Evolutionary conservation across 768 basidiomycete species (phyloP), one percentile per base, ranked within the genome.

Genomic region (Albatrellus ellisii): DNA sequence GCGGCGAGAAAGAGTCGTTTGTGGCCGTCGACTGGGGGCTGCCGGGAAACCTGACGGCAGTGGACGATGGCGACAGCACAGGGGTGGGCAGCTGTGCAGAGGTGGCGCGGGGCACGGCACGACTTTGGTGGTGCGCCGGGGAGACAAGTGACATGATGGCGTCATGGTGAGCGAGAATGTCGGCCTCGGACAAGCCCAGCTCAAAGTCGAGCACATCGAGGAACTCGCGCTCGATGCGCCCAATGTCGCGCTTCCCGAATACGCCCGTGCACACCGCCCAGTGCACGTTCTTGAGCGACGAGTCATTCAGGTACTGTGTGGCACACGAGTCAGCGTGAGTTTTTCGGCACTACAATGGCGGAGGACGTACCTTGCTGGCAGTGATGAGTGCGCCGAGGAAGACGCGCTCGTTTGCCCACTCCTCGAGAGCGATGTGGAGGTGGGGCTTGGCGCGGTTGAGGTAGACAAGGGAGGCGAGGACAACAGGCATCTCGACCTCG

Each of bases 351-450:
- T 25, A 39, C 41, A 50, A 46, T 61, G 56, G 49, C 40, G 36
- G 4, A 40, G 27, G 21, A 53, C 32, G 52, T 56, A 83, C 80
- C 69, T 91, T 92, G 62, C 80, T 80, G 6, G 89, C 88, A 36
- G 75, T 67, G 60, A 92, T 90, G 49, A 91, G 61, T n/a, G 87
- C 78, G 39, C 89, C 89, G 32, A 92, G 73, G 62, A 92, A 91
- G 24, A 92, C 88, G 31, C 89, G 77, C 61, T 91, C 87, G 37
- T 84, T 69, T 11, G 88, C 89, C 83, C 83, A 86, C 54, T 84
- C 77, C 55, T 85, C 81, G 46, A 83, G 65, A 7, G 80, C 80
- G 49, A 86, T 86, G 55, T 82, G 79, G 32, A 88, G 68, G 58
- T 85, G 80, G 3, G 80, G 80, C 52, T 77, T 77, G 2, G 84